These are phyloP conservation scores for Salvia splendens DNA, from an alignment of 257 asterid genomes.

Conservation along the genomic window DNA sequence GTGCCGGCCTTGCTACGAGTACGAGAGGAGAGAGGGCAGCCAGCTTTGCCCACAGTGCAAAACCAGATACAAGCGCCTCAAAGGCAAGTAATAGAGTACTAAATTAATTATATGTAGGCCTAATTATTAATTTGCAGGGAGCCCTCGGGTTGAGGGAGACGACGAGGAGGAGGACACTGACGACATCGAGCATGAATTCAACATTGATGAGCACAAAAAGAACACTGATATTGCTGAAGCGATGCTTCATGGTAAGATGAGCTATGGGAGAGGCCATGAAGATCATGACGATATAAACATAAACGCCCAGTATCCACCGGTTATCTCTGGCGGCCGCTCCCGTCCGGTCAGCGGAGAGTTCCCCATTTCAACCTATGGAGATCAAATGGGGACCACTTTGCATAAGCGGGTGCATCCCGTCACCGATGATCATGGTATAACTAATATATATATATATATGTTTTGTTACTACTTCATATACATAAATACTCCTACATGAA, in stretches of 20 bases:
- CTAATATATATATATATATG: too few relatives aligned
- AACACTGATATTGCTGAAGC: conserved; percentile 75
- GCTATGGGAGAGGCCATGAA: conserved; percentile 91
- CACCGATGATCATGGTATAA: conserved; percentile 65
- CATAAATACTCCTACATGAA: too few relatives aligned
- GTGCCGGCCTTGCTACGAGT: conserved; percentile 94
- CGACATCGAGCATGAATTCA: conserved; percentile 95
- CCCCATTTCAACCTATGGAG: conserved; percentile 66
- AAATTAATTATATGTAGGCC: too few relatives aligned
- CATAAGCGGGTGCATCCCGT: conserved; percentile 83
- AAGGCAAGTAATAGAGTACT: conserved; percentile 36
- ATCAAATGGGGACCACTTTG: conserved; percentile 65
- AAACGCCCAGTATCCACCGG: conserved; percentile 68
- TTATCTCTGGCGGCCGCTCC: conserved; percentile 77
- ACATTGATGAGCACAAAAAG: conserved; percentile 63
- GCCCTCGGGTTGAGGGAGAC: conserved; percentile 96
- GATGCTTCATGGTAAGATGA: conserved; percentile 97
- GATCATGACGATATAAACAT: conserved; percentile 51
- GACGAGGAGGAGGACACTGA: conserved; percentile 95
- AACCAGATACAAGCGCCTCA: conserved; percentile 89
- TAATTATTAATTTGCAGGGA: conserved; percentile 46
- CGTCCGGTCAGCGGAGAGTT: conserved; percentile 87
- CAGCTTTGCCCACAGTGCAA: conserved; percentile 95
- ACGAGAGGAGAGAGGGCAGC: conserved; percentile 92
- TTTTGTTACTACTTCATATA: too few relatives aligned